phyloP scores from a whole-genome alignment of 495 filamentous ascomycete species.

The Penicillium canariense region DNA sequence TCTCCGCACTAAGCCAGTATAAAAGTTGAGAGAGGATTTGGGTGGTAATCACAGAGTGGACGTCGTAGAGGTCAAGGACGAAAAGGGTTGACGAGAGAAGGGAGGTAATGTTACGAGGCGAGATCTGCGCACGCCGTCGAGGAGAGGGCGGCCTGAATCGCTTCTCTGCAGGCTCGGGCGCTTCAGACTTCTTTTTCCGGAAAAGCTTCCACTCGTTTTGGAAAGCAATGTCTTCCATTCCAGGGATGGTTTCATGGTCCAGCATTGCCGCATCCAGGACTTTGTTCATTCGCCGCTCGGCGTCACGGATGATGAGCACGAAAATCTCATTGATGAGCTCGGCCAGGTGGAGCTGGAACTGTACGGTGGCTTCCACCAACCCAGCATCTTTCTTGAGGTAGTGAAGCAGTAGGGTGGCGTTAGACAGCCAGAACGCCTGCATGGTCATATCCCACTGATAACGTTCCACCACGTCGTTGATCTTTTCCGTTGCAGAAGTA shows the following conservation, averaged over 20 bases:
- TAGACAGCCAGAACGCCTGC: conserved; percentile 97
- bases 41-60: conserved; percentile 92
- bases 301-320: conserved; percentile 95
- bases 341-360: conserved; percentile 89
- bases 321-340: conserved; percentile 99
- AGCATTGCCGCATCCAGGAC: conserved; percentile 89
- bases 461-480: conserved; percentile 89
- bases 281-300: conserved; percentile 96
- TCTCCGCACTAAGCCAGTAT: conserved; percentile 94
- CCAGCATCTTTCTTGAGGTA: conserved; percentile 95
- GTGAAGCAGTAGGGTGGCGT: conserved; percentile 89
- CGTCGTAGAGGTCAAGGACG: conserved; percentile 95
- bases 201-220: conserved; percentile 99
- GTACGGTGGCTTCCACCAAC: conserved; percentile 74
- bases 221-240: conserved; percentile 93
- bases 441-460: conserved; percentile 99
- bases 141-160: conserved; percentile 93
- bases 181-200: conserved; percentile 84
- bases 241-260: conserved; percentile 97
- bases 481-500: conserved; percentile 87
- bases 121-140: conserved; percentile 83
- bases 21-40: conserved; percentile 91
- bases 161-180: conserved; percentile 80
- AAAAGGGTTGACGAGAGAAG: conserved; percentile 95
- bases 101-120: conserved; percentile 95